Evolutionary conservation across 2,329 filamentous ascomycete genomes (phyloP), one percentile per base, ranked within the genome.

Genomic region (Trichoderma atrobrunneum): DNA sequence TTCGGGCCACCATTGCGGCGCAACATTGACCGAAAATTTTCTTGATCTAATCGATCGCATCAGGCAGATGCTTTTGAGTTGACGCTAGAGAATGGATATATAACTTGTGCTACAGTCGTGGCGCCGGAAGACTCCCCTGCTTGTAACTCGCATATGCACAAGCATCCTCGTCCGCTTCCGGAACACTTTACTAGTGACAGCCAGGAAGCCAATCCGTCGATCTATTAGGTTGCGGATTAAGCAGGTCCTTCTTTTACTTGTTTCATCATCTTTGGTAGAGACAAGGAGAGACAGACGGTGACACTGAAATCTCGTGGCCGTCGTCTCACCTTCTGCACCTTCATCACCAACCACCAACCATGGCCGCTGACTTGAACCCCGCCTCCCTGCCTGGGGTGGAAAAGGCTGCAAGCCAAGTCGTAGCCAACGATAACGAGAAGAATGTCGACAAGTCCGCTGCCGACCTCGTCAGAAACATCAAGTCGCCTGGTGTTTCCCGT

Each of bases 401-500:
- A 28, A 74, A 14, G 26, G 18, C 61, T 18, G 61, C 48, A 7
- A 39, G 43, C 24, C 26, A 59, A 10, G 30, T 60, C 39, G 64
- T 61, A 10, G 32, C 48, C 56, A 66, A 71, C 36, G 30, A 61
- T 48, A 39, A 56, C 10, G 39, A 51, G 51, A 36, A 54, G 51
- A 21, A 24, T 11, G 6, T 43, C 10, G 59, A 56, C 21, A 56
- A n/a, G 5, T 57, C 68, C 4, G 60, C 69, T 12, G 57, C 63
- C 18, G 70, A 68, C 11, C 24, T 56, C n/a, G 63, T 67, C 28
- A 72, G 51, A 14, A 32, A 80, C 72, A 75, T 80, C 72, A 83
- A 81, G 72, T 85, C 83, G 7, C 80, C 87, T 6, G 89, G 89
- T 78, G 88, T 91, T 7, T 80, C 78, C n/a, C 87, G 89, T 12